phyloP scores from a whole-genome alignment of 1,139 yeast genomes.

The Geotrichum klebahnii region DNA sequence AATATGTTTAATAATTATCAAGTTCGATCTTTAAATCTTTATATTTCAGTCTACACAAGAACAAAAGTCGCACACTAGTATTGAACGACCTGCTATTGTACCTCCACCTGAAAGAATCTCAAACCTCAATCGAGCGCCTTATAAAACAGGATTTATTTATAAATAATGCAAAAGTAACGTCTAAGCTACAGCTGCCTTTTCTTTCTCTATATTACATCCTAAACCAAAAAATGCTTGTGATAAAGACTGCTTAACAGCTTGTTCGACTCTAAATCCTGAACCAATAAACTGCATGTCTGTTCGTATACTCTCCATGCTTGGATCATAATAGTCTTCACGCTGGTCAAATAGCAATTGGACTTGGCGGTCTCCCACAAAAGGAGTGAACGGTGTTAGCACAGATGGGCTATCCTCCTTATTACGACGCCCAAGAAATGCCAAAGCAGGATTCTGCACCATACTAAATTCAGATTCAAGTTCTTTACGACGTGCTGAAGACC shows the following conservation, averaged over 20 bases:
- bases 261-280: slow-evolving; percentile 74
- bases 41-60: too few relatives aligned
- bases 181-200: slow-evolving; percentile 40
- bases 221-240: slow-evolving; percentile 88
- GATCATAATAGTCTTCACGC: slow-evolving; percentile 55
- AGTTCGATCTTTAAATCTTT: too few relatives aligned
- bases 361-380: slow-evolving; percentile 87
- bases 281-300: slow-evolving; percentile 70
- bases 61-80: too few relatives aligned
- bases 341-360: slow-evolving; percentile 45
- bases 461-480: slow-evolving; percentile 60
- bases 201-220: slow-evolving; percentile 71
- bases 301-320: slow-evolving; percentile 55
- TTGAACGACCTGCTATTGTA: too few relatives aligned
- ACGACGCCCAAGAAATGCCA: slow-evolving; percentile 27
- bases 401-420: slow-evolving; percentile 22
- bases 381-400: slow-evolving; percentile 71
- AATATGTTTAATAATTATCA: too few relatives aligned
- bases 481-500: slow-evolving; percentile 62
- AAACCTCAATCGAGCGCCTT: too few relatives aligned
- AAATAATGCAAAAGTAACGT: not conserved
- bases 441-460: slow-evolving; percentile 27
- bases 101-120: too few relatives aligned
- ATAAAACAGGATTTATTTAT: too few relatives aligned
- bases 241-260: slow-evolving; percentile 69